Conservation (phyloP, 331 rosid genomes). For the Erythrophleum ivorense region DNA sequence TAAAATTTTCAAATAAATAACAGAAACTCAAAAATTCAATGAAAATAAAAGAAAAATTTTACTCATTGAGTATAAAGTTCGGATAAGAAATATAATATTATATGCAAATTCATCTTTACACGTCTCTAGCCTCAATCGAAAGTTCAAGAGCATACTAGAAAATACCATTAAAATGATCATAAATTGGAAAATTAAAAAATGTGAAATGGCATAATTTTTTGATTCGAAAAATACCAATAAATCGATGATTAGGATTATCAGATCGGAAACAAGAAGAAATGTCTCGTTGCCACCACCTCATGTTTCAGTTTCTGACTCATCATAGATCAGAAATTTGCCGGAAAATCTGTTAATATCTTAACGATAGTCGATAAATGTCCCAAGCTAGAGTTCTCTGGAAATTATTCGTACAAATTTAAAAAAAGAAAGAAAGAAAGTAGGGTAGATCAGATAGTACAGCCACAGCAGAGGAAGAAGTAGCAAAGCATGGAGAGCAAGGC, state of each 20-base stretch:
- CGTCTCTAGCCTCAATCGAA: neutral
- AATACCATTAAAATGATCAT: neutral
- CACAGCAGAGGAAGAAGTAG: slow-evolving; percentile 77
- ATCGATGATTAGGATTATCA: neutral
- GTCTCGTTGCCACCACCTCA: neutral
- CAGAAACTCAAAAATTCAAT: neutral
- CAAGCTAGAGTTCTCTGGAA: neutral
- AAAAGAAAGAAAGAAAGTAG: neutral
- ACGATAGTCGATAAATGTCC: neutral
- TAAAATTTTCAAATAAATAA: no score
- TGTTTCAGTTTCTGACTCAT: neutral
- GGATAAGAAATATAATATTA: neutral
- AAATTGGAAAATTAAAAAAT: neutral
- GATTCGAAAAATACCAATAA: neutral
- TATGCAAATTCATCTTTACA: neutral
- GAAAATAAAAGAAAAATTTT: neutral
- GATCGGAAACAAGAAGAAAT: neutral
- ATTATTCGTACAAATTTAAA: neutral
- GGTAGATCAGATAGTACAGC: slow-evolving; percentile 65
- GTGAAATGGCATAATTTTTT: neutral
- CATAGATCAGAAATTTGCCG: neutral
- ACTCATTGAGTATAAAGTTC: neutral
- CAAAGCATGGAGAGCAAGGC: slow-evolving; percentile 68
- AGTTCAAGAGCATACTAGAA: neutral
- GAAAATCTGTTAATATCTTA: neutral